Evolutionary conservation across 805 yeast species (phyloP), one percentile per base, ranked within the genome.

Genomic region (Saturnispora galanensis): DNA sequence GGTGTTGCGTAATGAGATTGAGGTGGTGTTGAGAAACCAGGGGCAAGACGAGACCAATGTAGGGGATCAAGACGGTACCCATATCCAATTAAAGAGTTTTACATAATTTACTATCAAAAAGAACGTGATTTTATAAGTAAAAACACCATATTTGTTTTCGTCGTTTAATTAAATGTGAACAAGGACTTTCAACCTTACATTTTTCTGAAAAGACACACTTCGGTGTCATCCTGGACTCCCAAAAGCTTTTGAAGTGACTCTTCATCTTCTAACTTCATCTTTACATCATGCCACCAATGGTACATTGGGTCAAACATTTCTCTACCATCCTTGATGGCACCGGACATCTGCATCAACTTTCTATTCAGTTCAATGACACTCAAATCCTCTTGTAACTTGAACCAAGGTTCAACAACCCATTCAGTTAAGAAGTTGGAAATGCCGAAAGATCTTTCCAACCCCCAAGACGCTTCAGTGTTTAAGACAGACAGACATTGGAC

Each of bases 11-110:
- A 39, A 41, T 17, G 41, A 63, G 31, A 56, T 79, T 36, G 71
- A 76, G 57, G 56, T 54, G 31, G 51, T 77, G 58, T 71, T 73
- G 42, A 66, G 72, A 50, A 42, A 56, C 18, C 56, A 65, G 47
- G 41, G 44, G 10, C 21, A 35, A 16, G 39, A 35, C 32, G 50
- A 55, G 37, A 50, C 32, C 13, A 39, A 46, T 42, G 47, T 44
- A n/a, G 51, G 50, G 26, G 42, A 21, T 33, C 49, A 52, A 35
- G 51, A 53, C 38, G 53, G 50, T n/a, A 51, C 58, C 1, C 77
- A 71, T 44, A 78, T 79, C 47, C 66, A 74, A 51, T 59, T 79
- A 42, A 77, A 75, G 54, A 64, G 71, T 1, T 79, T 79, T 56
- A 72, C 56, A 9, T 61, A 41, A 45, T 21, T 21, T 21, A 21